Conservation (phyloP, 1,284 basidiomycete species). For the Dichomitus squalens region DNA sequence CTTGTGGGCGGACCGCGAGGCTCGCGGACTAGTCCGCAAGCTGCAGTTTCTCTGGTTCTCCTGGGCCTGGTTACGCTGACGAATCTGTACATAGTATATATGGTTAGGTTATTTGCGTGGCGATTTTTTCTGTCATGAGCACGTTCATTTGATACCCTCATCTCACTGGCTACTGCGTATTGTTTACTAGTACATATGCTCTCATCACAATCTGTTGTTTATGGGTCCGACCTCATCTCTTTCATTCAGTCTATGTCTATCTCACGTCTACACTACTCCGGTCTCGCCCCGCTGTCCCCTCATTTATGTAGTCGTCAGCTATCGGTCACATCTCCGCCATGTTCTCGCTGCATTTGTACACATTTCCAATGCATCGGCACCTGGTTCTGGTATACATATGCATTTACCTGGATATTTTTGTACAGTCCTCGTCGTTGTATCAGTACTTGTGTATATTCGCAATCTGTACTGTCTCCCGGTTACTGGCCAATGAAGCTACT, state of each 20-base stretch:
- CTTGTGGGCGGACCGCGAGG: background rate
- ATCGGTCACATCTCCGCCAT: too few relatives aligned
- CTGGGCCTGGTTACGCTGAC: background rate
- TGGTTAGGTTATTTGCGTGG: background rate
- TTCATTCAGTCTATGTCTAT: too few relatives aligned
- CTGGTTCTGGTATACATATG: background rate
- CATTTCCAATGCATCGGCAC: background rate
- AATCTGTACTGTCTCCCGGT: constrained; percentile 1
- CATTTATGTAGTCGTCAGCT: too few relatives aligned
- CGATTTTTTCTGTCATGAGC: background rate
- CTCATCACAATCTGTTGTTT: background rate
- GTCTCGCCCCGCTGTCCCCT: too few relatives aligned
- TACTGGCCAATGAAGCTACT: too few relatives aligned
- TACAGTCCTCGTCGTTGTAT: background rate
- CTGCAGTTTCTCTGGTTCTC: background rate
- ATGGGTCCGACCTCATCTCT: background rate
- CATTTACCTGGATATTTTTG: background rate
- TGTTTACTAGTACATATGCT: background rate
- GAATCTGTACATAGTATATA: constrained; percentile 4
- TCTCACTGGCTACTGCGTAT: background rate
- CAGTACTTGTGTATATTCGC: background rate
- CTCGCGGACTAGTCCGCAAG: constrained; percentile 1
- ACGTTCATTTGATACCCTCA: background rate
- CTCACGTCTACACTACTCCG: too few relatives aligned
- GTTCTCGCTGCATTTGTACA: background rate